Evolutionary conservation across 371 early-diverging fungal species (phyloP).

Genomic region (Mortierella polycephala): DNA sequence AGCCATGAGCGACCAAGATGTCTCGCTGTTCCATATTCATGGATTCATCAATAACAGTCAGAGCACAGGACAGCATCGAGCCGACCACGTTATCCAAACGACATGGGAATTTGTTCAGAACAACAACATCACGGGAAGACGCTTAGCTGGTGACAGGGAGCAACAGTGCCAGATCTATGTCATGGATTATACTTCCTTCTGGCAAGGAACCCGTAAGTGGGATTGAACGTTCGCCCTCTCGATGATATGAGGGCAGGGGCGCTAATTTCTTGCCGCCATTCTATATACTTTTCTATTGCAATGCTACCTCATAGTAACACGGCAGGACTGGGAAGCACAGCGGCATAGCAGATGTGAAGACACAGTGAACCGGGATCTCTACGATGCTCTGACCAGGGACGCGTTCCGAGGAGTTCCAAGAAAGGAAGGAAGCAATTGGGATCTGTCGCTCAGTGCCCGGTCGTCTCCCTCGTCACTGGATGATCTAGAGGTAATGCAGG

Average conservation of each 20-base stretch:
- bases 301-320: constrained; percentile 31
- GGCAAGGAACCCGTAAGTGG: constrained; percentile 38
- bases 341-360: constrained; percentile 20
- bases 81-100: constrained; percentile 43
- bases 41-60: constrained; percentile 9
- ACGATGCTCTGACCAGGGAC: constrained; percentile 25
- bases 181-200: constrained; percentile 43
- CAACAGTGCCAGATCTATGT: constrained; percentile 27
- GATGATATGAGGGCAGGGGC: neutral
- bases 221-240: neutral
- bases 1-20: too few relatives aligned
- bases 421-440: constrained; percentile 20
- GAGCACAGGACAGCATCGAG: constrained; percentile 4
- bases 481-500: constrained; percentile 23
- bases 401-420: constrained; percentile 31
- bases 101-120: constrained; percentile 27
- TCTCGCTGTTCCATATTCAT: constrained; percentile 36
- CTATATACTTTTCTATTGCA: neutral
- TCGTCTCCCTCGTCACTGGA: neutral
- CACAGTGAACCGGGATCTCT: constrained; percentile 21
- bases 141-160: constrained; percentile 6
- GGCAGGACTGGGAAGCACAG: constrained; percentile 37
- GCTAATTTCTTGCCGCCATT: neutral
- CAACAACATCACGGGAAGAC: neutral
- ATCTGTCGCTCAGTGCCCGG: constrained; percentile 20